Conservation (phyloP, 2,329 filamentous ascomycete genomes). For the Verticillium dahliae region DNA sequence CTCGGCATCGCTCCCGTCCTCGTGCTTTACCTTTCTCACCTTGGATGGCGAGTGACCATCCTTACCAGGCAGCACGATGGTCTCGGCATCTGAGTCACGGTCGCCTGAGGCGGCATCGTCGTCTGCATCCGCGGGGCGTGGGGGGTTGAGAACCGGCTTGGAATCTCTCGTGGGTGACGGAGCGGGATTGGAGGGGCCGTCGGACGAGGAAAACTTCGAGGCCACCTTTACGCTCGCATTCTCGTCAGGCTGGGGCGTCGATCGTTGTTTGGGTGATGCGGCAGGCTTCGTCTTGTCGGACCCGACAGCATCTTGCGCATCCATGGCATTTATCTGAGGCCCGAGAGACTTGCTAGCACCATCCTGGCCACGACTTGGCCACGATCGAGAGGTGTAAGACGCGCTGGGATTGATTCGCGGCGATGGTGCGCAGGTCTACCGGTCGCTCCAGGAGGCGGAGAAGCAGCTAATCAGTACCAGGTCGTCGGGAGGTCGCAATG, state of each 20-base stretch:
- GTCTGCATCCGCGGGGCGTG: conserved; percentile 28
- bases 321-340: conserved; percentile 58
- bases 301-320: conserved; percentile 62
- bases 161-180: background rate
- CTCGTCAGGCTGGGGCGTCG: background rate
- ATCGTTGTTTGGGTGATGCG: conserved; percentile 36
- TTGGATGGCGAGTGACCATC: conserved; percentile 59
- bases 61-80: conserved; percentile 61
- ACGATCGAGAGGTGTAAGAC: conserved; percentile 16
- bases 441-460: conserved; percentile 4
- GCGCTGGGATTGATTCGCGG: conserved; percentile 8
- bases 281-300: conserved; percentile 53
- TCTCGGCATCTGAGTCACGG: conserved; percentile 65
- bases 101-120: conserved; percentile 38
- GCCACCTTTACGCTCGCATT: conserved; percentile 8
- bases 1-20: conserved; percentile 55
- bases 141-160: conserved; percentile 9
- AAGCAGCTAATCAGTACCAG: conserved; percentile 6
- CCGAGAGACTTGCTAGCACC: conserved; percentile 46
- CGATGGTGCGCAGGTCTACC: background rate
- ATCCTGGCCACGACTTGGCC: conserved; percentile 45
- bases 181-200: conserved; percentile 7
- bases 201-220: conserved; percentile 6
- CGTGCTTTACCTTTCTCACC: conserved; percentile 57
- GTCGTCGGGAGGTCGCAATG: background rate